Percentiles rank a stretch among this genome's conserved stretches.
Conservation (phyloP, 495 filamentous ascomycete genomes). For the Bathelium albidoporum region DNA sequence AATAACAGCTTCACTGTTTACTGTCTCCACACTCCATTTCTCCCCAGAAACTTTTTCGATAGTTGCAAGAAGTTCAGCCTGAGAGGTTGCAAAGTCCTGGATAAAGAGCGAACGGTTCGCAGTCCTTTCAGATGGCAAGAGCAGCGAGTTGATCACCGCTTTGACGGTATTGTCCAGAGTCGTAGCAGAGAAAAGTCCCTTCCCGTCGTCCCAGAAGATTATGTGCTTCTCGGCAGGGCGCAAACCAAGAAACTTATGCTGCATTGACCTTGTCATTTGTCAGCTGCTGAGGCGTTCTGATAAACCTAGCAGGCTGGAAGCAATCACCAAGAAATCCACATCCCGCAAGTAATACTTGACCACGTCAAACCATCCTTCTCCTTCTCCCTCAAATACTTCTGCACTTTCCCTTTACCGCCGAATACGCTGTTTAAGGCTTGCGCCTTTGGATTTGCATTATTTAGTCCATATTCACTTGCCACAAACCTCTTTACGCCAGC, state of each 20-base stretch:
- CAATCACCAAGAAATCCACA: slow-evolving; percentile 40
- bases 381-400: slow-evolving; percentile 39
- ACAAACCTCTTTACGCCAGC: slow-evolving; percentile 33
- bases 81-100: slow-evolving; percentile 33
- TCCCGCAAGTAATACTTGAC: slow-evolving; percentile 37
- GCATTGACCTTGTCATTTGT: slow-evolving; percentile 20
- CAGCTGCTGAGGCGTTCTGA: not conserved
- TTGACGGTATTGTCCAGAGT: slow-evolving; percentile 32
- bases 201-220: slow-evolving; percentile 36
- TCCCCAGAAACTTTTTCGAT: slow-evolving; percentile 34
- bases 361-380: slow-evolving; percentile 35
- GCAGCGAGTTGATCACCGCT: slow-evolving; percentile 31
- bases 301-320: not conserved
- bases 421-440: slow-evolving; percentile 33
- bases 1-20: slow-evolving; percentile 25
- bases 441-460: slow-evolving; percentile 24
- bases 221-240: slow-evolving; percentile 33
- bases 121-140: slow-evolving; percentile 28
- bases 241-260: slow-evolving; percentile 35
- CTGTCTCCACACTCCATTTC: slow-evolving; percentile 31
- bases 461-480: slow-evolving; percentile 30
- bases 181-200: slow-evolving; percentile 29
- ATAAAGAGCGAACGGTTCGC: slow-evolving; percentile 39
- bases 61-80: slow-evolving; percentile 35
- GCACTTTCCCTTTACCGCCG: slow-evolving; percentile 32